Evolutionary conservation across 2,329 filamentous ascomycete genomes (phyloP).

Genomic region (Pseudonectria buxi): DNA sequence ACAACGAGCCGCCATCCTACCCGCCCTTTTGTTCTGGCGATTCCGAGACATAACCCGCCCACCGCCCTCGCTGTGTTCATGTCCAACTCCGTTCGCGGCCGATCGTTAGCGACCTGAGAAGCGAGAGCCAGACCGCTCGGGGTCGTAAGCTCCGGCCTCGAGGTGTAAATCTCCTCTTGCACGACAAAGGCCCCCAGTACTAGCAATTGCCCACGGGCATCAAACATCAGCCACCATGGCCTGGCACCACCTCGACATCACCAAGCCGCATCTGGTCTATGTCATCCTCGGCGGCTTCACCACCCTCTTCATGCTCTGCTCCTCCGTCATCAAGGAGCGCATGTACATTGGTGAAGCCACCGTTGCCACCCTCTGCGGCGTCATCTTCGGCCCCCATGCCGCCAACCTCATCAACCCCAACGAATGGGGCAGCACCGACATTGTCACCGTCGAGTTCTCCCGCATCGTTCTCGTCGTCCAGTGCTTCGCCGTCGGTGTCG

Average conservation of each 20-base stretch:
- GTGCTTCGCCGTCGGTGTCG: conserved; percentile 86
- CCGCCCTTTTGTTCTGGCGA: conserved; percentile 1
- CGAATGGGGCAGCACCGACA: conserved; percentile 76
- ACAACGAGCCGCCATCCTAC: conserved; percentile 2
- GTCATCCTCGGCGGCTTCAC: conserved; percentile 98
- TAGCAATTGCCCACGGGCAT: conserved; percentile 1
- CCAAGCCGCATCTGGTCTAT: conserved; percentile 94
- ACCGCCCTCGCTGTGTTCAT: too few relatives aligned
- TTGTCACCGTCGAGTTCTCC: conserved; percentile 83
- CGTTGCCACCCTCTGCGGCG: conserved; percentile 78
- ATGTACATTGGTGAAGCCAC: conserved; percentile 98
- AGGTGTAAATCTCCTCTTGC: conserved; percentile 2
- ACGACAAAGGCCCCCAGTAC: background rate
- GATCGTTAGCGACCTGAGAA: too few relatives aligned
- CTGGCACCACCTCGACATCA: conserved; percentile 77
- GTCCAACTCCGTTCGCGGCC: too few relatives aligned
- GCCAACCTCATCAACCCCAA: conserved; percentile 71
- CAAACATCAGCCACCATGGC: conserved; percentile 46
- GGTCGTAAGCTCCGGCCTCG: background rate
- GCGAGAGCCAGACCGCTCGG: too few relatives aligned
- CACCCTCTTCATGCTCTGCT: conserved; percentile 96
- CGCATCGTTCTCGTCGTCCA: conserved; percentile 86
- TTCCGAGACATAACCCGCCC: conserved; percentile 2
- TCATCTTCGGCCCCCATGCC: conserved; percentile 83
- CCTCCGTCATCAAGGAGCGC: conserved; percentile 95